These are phyloP conservation scores for Saturnispora sekii DNA, from an alignment of 805 yeast species.

Conservation along the genomic window DNA sequence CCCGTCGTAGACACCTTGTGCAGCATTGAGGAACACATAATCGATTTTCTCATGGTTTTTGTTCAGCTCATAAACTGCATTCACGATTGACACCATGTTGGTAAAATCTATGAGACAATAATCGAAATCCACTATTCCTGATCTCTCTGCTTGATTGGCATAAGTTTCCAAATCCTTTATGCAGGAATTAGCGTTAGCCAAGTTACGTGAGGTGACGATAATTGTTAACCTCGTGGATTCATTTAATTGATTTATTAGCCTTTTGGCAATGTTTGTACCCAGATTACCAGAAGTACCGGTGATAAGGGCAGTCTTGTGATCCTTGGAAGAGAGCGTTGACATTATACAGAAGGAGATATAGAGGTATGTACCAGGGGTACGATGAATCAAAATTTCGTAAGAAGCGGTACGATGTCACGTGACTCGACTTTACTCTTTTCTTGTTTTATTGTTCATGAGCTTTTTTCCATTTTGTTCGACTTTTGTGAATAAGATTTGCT, in stretches of 20 bases:
- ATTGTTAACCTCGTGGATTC: conserved; percentile 53
- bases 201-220: conserved; percentile 81
- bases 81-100: conserved; percentile 74
- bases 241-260: conserved; percentile 57
- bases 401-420: not conserved
- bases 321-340: conserved; percentile 6
- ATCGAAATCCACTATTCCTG: conserved; percentile 68
- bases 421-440: no score
- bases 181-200: conserved; percentile 73
- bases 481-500: no score
- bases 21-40: conserved; percentile 78
- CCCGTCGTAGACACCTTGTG: conserved; percentile 80
- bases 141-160: conserved; percentile 28
- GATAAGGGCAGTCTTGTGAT: conserved; percentile 25
- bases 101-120: conserved; percentile 84
- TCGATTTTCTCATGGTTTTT: conserved; percentile 61
- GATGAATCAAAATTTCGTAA: not conserved
- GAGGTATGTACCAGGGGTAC: not conserved
- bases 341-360: not conserved
- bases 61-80: conserved; percentile 61
- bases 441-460: no score
- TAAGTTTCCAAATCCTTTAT: conserved; percentile 47
- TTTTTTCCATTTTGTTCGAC: no score
- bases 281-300: conserved; percentile 48
- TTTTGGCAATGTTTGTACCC: conserved; percentile 77